phyloP scores from a whole-genome alignment of 176 grass and related monocot genomes.

The Canna indica region DNA sequence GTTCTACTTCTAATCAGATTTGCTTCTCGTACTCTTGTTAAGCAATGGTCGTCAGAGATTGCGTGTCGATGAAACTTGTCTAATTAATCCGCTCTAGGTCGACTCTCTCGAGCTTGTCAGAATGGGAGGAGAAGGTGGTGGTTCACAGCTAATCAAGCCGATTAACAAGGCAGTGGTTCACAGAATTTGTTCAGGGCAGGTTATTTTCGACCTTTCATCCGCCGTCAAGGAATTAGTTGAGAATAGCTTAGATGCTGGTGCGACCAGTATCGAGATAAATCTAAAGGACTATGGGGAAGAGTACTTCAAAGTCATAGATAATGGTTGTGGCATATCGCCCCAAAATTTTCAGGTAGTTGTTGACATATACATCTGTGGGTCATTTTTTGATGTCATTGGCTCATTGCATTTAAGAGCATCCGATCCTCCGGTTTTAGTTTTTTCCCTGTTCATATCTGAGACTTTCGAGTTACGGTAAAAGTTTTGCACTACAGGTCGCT shows the following conservation, averaged over 20 bases:
- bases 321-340: constrained; percentile 67
- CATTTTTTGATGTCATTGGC: background rate
- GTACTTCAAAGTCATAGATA: constrained; percentile 76
- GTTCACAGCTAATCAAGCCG: constrained; percentile 40
- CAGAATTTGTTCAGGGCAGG: constrained; percentile 86
- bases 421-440: background rate
- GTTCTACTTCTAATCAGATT: background rate
- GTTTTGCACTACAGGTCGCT: no score
- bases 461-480: no score
- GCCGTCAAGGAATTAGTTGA: constrained; percentile 94
- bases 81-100: background rate
- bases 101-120: background rate
- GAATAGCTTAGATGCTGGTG: constrained; percentile 94
- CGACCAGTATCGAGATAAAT: constrained; percentile 66
- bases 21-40: background rate
- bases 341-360: constrained; percentile 62
- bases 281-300: constrained; percentile 82
- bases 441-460: background rate
- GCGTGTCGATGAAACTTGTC: background rate
- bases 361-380: background rate
- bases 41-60: background rate
- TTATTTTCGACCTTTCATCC: constrained; percentile 82
- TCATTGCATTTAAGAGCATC: no score
- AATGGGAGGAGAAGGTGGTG: background rate
- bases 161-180: constrained; percentile 69